These are phyloP conservation scores for Allium fistulosum DNA, from an alignment of 106 monocot species.

Conservation along the genomic window DNA sequence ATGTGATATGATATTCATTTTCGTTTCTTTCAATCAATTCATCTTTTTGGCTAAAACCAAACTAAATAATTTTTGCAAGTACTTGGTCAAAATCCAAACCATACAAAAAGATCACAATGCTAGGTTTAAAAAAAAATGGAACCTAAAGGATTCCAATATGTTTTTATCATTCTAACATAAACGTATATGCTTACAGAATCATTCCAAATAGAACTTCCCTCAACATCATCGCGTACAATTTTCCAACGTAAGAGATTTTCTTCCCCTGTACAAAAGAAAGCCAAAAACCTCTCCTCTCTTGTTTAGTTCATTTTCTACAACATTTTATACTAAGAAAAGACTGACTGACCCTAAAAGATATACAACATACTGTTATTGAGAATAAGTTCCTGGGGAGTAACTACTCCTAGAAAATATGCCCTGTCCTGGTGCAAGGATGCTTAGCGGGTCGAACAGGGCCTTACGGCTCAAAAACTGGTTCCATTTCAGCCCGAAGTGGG, in stretches of 20 bases:
- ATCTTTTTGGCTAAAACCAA: no score
- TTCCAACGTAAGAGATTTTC: not conserved
- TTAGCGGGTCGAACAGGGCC: conserved; percentile 46
- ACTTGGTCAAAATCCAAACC: no score
- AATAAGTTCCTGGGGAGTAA: not conserved
- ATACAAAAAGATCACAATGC: no score
- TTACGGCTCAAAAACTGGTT: conserved; percentile 41
- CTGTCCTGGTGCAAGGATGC: conserved; percentile 60
- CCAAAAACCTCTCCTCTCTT: conserved; percentile 1
- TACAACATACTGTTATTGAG: not conserved
- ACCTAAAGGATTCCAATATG: no score
- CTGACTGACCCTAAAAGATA: not conserved
- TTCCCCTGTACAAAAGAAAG: conserved; percentile 6
- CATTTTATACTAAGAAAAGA: not conserved
- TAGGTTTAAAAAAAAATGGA: no score
- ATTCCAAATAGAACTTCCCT: not conserved
- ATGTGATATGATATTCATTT: no score
- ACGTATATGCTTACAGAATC: no score
- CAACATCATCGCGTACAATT: not conserved
- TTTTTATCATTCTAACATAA: no score
- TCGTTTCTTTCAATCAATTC: no score
- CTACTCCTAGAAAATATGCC: conserved; percentile 36
- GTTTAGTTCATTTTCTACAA: not conserved
- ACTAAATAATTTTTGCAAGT: no score
- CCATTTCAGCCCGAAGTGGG: conserved; percentile 61